Conservation (phyloP, 345 rosid species). For the Theobroma cacao region DNA sequence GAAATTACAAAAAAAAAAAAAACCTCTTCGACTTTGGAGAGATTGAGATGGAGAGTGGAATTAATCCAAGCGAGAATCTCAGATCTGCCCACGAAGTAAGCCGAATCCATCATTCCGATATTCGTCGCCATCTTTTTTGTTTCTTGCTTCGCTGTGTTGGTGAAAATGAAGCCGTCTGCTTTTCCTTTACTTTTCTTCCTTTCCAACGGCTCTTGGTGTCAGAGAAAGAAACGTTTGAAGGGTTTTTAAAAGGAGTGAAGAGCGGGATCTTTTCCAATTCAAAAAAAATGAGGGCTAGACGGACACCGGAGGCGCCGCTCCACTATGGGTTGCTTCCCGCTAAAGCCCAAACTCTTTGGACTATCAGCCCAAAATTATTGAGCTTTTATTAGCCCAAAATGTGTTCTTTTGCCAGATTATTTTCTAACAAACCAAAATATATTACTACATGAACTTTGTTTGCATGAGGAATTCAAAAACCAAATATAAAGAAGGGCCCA, state of each 20-base stretch:
- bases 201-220: slow-evolving; percentile 31
- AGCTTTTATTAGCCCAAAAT: background rate
- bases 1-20: background rate
- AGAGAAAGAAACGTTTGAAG: slow-evolving; percentile 10
- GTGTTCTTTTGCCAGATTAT: too few species aligned
- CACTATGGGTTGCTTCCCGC: background rate
- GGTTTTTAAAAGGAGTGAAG: slow-evolving; percentile 32
- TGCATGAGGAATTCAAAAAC: background rate
- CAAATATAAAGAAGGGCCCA: background rate
- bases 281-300: slow-evolving; percentile 11
- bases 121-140: slow-evolving; percentile 54
- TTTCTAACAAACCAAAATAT: too few species aligned
- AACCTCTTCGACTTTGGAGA: slow-evolving; percentile 99
- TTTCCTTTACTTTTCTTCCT: background rate
- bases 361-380: background rate
- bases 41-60: slow-evolving; percentile 78
- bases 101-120: slow-evolving; percentile 92
- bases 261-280: slow-evolving; percentile 45
- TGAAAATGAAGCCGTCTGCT: background rate
- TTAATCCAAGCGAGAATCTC: slow-evolving; percentile 97
- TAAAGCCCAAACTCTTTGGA: background rate
- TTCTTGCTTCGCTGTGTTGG: background rate
- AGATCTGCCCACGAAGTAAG: slow-evolving; percentile 94
- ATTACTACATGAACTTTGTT: too few species aligned
- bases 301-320: background rate